A percentile compares a stretch with the other conserved stretches of the same genome.
Evolutionary conservation across 2,329 filamentous ascomycete genomes (phyloP).

Genomic region (Dothistroma septosporum): DNA sequence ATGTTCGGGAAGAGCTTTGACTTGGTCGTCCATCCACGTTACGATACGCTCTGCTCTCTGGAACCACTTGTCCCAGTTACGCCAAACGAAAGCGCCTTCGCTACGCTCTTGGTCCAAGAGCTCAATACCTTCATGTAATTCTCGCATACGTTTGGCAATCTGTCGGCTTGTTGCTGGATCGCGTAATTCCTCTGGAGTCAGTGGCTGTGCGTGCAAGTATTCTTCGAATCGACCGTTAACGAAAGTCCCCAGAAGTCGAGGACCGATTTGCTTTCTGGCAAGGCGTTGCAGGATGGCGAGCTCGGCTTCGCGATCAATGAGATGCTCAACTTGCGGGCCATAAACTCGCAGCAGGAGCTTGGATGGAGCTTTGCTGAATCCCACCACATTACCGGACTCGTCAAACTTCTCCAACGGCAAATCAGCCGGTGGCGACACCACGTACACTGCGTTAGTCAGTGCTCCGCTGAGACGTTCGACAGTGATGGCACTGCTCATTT

Average conservation of each 20-base stretch:
- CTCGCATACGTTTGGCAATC: constrained; percentile 96
- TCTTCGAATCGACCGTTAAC: constrained; percentile 94
- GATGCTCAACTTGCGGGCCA: constrained; percentile 87
- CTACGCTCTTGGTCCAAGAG: constrained; percentile 73
- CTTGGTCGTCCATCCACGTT: constrained; percentile 58
- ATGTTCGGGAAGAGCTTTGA: constrained; percentile 45
- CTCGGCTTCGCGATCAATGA: constrained; percentile 91
- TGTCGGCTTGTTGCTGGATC: constrained; percentile 79
- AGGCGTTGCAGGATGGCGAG: constrained; percentile 80
- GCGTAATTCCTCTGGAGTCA: constrained; percentile 72
- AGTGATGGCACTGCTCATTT: constrained; percentile 62
- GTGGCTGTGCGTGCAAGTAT: constrained; percentile 77
- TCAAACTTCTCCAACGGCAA: constrained; percentile 43
- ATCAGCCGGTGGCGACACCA: constrained; percentile 74
- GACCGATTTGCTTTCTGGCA: constrained; percentile 88
- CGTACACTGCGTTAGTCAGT: constrained; percentile 93
- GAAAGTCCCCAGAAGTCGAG: constrained; percentile 85
- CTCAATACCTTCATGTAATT: constrained; percentile 90
- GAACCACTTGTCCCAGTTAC: constrained; percentile 93
- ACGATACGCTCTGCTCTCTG: constrained; percentile 60
- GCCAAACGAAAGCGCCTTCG: constrained; percentile 77
- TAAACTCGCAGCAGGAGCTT: constrained; percentile 90
- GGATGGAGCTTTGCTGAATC: constrained; percentile 46
- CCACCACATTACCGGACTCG: constrained; percentile 33
- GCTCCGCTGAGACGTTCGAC: constrained; percentile 82